Evolutionary conservation across 192 early-diverging fungal species (phyloP).

Genomic region (Coemansia sp.): DNA sequence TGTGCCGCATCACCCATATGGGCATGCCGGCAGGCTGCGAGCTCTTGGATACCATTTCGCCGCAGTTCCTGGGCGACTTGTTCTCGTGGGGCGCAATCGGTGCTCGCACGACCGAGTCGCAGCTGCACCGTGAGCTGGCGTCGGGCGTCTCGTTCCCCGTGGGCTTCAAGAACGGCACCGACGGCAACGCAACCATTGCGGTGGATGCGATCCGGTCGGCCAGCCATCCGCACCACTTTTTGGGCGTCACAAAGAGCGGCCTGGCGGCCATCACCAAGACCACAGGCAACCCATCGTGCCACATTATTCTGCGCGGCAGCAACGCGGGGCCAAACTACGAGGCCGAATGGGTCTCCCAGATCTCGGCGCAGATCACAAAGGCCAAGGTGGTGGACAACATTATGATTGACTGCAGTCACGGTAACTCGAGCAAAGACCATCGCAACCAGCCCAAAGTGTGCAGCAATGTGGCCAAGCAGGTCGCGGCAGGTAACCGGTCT

Average conservation of each 20-base stretch:
- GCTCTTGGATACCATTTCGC: conserved; percentile 92
- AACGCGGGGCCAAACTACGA: conserved; percentile 88
- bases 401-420: conserved; percentile 96
- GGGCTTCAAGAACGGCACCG: conserved; percentile 99
- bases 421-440: conserved; percentile 88
- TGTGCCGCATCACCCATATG: conserved; percentile 75
- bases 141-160: conserved; percentile 93
- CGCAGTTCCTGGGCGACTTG: conserved; percentile 91
- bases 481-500: conserved; percentile 65
- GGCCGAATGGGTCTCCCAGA: conserved; percentile 58
- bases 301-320: conserved; percentile 89
- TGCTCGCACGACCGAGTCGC: conserved; percentile 93
- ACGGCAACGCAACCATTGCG: conserved; percentile 79
- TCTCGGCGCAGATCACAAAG: conserved; percentile 63
- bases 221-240: conserved; percentile 81
- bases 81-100: conserved; percentile 98
- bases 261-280: conserved; percentile 88
- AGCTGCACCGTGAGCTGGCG: conserved; percentile 92
- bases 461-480: conserved; percentile 66
- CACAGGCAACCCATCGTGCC: conserved; percentile 78
- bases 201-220: conserved; percentile 74
- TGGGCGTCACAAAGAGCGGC: conserved; percentile 94
- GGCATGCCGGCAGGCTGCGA: conserved; percentile 88
- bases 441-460: conserved; percentile 80
- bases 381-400: conserved; percentile 64